Conservation (phyloP, 2,329 filamentous ascomycete genomes). For the Chaetomiaceae sp. region DNA sequence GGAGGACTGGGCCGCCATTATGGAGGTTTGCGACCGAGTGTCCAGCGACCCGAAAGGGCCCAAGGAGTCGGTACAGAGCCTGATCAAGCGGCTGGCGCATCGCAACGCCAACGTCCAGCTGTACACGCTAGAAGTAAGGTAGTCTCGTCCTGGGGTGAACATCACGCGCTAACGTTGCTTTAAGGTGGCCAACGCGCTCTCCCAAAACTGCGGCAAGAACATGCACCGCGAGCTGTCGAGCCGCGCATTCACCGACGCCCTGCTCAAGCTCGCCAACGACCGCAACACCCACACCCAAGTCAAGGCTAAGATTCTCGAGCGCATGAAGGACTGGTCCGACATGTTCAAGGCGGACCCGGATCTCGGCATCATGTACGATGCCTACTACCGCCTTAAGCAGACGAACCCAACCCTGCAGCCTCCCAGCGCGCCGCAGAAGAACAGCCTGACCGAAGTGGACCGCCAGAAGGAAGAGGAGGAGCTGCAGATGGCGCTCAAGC, state of each 20-base stretch:
- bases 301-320: constrained; percentile 92
- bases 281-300: constrained; percentile 94
- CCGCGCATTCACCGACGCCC: constrained; percentile 87
- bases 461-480: constrained; percentile 95
- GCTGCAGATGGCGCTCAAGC: constrained; percentile 86
- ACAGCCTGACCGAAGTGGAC: constrained; percentile 81
- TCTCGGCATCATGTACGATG: constrained; percentile 94
- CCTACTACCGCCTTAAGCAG: constrained; percentile 79
- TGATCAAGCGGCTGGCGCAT: constrained; percentile 89
- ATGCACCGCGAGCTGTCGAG: constrained; percentile 88
- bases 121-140: constrained; percentile 76
- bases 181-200: constrained; percentile 80
- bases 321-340: constrained; percentile 92
- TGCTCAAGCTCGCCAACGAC: constrained; percentile 85
- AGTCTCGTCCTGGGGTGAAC: not conserved
- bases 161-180: not conserved
- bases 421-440: constrained; percentile 90
- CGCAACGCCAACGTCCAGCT: constrained; percentile 94
- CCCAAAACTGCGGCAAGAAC: constrained; percentile 80
- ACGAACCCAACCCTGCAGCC: constrained; percentile 82
- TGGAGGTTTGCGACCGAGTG: constrained; percentile 58
- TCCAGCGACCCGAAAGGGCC: constrained; percentile 50
- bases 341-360: constrained; percentile 89
- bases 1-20: constrained; percentile 62
- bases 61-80: constrained; percentile 79